Base-by-base conservation (phyloP, 345 rosid genomes). In the Atalantia buxifolia region DNA sequence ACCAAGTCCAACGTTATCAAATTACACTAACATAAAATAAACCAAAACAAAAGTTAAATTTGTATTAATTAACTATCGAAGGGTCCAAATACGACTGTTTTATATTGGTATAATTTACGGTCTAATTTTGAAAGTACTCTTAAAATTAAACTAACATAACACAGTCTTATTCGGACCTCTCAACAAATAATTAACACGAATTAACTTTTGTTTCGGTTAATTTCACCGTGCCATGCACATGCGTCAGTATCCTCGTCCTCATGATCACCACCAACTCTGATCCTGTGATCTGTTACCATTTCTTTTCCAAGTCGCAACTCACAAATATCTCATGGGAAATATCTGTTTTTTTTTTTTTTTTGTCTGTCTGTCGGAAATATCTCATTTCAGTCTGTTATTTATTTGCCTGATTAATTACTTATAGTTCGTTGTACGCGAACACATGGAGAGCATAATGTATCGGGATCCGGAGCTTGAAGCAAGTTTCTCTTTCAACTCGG, bases 401-500 rank as follows among this genome's bases (percentile, higher is more conserved):
- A 16, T 59, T 33, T 4, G n/a, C n/a, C 14, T 8, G 18, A 18
- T 60, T 65, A 45, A 45, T 1, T 2, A 8, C 22, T 33, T 14
- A 6, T 22, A 22, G 35, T 18, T 21, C 40, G 42, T 31, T 42
- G 6, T n/a, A 28, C 28, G 35, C 25, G 22, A 10, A 16, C 61
- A 2, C 24, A 69, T 42, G 74, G 71, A 63, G 36, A 71, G 50
- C 36, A 62, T 66, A 40, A 55, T 40, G n/a, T 30, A 8, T 27
- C 21, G 71, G 14, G 80, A 81, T 45, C 77, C 80, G 36, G 72
- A 78, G 75, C 69, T 19, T 67, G 78, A 48, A 67, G 82, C 59
- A 66, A 83, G 85, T 48, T 83, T 83, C 76, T 73, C 85, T 18
- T 80, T 66, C 65, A 42, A 69, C 62, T 25, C 80, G 28, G 66